Percentiles rank a stretch among this genome's conserved stretches.
Evolutionary conservation across 768 basidiomycete species (phyloP).

Genomic region (Rhodocollybia butyracea): DNA sequence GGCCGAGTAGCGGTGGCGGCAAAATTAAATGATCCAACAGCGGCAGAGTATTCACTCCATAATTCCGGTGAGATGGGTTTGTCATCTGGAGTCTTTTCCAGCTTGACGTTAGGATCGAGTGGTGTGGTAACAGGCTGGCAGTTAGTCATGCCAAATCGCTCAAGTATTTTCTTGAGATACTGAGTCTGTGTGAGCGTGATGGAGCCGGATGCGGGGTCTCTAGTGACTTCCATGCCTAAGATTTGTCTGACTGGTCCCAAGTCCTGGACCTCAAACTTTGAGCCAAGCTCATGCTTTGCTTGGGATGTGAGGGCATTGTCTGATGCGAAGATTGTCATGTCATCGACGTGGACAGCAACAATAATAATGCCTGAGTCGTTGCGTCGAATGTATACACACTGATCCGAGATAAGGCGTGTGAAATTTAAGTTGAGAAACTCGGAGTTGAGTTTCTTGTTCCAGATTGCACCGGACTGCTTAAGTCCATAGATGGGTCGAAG

Average conservation of each 20-base stretch:
- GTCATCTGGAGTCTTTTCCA: not conserved
- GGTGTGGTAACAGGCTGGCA: conserved; percentile 14
- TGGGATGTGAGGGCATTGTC: not conserved
- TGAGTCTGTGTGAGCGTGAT: conserved; percentile 14
- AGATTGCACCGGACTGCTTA: conserved; percentile 22
- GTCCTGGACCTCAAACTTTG: conserved; percentile 13
- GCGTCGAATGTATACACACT: conserved; percentile 15
- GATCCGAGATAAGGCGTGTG: conserved; percentile 12
- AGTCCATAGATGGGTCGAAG: conserved; percentile 24
- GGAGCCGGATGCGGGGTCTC: conserved; percentile 4
- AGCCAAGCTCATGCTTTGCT: conserved; percentile 13
- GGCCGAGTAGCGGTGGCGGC: conserved; percentile 26
- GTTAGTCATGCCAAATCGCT: conserved; percentile 11
- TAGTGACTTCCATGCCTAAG: conserved; percentile 21
- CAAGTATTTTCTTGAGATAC: conserved; percentile 14
- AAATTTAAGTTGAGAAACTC: conserved; percentile 14
- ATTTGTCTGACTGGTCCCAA: conserved; percentile 15
- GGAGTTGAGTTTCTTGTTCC: conserved; percentile 21
- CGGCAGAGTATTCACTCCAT: conserved; percentile 18
- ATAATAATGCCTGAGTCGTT: conserved; percentile 1
- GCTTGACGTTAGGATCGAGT: conserved; percentile 15
- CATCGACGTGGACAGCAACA: conserved; percentile 19
- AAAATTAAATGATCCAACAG: conserved; percentile 29
- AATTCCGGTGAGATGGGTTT: not conserved
- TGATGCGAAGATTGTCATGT: conserved; percentile 19